Conservation (phyloP, 116 monocot genomes). For the Phalaenopsis hybrid region DNA sequence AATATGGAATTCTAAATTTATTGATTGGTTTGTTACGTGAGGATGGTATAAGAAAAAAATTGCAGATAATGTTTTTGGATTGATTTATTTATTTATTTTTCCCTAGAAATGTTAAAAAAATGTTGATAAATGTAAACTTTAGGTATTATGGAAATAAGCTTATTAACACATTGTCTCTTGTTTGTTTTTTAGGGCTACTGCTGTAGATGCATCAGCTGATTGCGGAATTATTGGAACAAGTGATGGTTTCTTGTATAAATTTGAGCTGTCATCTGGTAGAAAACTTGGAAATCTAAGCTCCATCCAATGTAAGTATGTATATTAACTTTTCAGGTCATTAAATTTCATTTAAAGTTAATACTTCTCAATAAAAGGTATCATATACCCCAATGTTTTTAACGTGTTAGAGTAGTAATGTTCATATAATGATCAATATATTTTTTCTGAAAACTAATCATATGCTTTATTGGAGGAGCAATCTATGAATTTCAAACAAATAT, state of each 20-base stretch:
- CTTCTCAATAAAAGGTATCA: neutral
- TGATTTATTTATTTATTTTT: neutral
- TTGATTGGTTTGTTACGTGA: neutral
- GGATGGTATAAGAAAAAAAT: neutral
- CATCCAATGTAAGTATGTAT: conserved; percentile 37
- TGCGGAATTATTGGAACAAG: conserved; percentile 54
- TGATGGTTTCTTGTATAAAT: conserved; percentile 64
- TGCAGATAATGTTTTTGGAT: neutral
- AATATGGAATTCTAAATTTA: neutral
- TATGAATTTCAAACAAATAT: neutral
- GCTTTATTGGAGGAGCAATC: neutral
- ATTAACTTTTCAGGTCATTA: neutral
- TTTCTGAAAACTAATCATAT: no score
- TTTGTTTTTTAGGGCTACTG: conserved; percentile 45
- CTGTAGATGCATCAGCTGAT: conserved; percentile 31
- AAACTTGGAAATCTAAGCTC: conserved; percentile 32
- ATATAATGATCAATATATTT: no score
- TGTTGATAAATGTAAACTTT: neutral
- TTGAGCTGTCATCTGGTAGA: conserved; percentile 59
- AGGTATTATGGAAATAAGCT: neutral
- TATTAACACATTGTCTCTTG: neutral
- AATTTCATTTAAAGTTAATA: neutral
- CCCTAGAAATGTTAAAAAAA: neutral
- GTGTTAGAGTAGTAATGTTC: neutral
- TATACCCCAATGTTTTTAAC: neutral